phyloP scores from a whole-genome alignment of 768 basidiomycete species.

The Suillus cothurnatus region DNA sequence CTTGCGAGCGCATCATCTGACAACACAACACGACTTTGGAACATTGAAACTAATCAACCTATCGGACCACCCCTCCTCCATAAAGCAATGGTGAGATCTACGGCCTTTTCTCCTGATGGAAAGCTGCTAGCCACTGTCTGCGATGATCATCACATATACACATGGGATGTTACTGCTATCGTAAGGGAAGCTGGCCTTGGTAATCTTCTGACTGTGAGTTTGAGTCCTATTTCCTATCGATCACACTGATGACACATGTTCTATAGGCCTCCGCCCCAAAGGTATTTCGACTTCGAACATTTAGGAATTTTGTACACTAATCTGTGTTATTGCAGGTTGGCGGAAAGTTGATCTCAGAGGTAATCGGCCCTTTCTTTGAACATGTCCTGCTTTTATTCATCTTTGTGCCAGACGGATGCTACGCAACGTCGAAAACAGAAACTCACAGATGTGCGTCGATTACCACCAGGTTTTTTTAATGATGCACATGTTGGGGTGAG shows the following conservation, averaged over 20 bases:
- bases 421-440: background rate
- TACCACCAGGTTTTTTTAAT: background rate
- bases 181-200: background rate
- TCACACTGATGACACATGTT: background rate
- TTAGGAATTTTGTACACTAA: background rate
- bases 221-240: background rate
- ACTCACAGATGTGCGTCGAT: background rate
- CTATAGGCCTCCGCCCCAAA: background rate
- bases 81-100: background rate
- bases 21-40: background rate
- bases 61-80: background rate
- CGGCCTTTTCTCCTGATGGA: background rate
- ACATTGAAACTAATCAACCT: background rate
- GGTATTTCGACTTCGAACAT: background rate
- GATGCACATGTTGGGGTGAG: background rate
- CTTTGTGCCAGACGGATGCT: background rate
- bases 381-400: background rate
- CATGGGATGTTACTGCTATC: background rate
- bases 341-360: background rate
- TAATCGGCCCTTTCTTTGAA: background rate
- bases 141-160: background rate
- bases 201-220: background rate
- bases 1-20: conserved; percentile 3
- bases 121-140: background rate
- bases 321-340: background rate